phyloP scores from a whole-genome alignment of 345 rosid species.

The Noccaea bulbosa region DNA sequence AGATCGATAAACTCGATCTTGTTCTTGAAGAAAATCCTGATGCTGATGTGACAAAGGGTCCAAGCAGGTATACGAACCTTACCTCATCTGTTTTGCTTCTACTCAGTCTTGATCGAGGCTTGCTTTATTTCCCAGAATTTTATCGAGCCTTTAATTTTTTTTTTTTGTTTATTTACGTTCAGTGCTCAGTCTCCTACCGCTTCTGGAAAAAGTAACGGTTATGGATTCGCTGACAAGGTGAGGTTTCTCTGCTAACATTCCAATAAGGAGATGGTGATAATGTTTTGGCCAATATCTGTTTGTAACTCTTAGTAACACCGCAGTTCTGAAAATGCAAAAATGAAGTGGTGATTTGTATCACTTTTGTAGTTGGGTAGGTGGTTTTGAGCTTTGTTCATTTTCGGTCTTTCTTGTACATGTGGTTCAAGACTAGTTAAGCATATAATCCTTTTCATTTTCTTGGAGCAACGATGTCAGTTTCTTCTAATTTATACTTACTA shows the following conservation, averaged over 20 bases:
- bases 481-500: not conserved
- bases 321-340: not conserved
- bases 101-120: slow-evolving; percentile 2
- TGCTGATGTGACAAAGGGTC: slow-evolving; percentile 56
- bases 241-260: slow-evolving; percentile 32
- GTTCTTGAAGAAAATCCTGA: slow-evolving; percentile 94
- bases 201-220: slow-evolving; percentile 79
- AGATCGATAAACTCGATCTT: slow-evolving; percentile 89
- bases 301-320: not conserved
- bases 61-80: slow-evolving; percentile 58
- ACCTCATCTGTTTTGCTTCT: slow-evolving; percentile 12
- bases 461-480: slow-evolving; percentile 23
- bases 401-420: slow-evolving; percentile 6
- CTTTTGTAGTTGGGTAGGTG: slow-evolving; percentile 9
- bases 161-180: slow-evolving; percentile 23
- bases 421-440: slow-evolving; percentile 14
- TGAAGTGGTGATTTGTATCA: slow-evolving; percentile 5
- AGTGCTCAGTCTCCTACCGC: slow-evolving; percentile 64
- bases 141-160: not conserved
- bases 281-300: slow-evolving; percentile 3
- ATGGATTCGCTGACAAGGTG: slow-evolving; percentile 99
- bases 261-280: not conserved
- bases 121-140: not conserved
- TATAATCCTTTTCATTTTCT: not conserved
- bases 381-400: slow-evolving; percentile 21